Evolutionary conservation across 106 monocot species (phyloP).

Genomic region (Agapanthus africanus): DNA sequence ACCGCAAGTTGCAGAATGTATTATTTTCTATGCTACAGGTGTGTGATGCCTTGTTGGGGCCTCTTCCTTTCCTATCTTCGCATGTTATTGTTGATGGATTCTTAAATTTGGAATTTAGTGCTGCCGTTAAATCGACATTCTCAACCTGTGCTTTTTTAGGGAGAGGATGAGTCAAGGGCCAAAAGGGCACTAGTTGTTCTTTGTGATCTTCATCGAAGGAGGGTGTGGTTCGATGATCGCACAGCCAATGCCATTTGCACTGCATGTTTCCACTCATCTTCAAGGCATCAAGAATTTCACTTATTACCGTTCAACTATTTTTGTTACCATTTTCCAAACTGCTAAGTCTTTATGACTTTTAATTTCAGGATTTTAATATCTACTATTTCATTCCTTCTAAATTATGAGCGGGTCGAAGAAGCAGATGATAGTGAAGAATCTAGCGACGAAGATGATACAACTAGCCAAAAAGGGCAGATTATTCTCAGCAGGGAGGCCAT

Average conservation of each 20-base stretch:
- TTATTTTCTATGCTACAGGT: conserved; percentile 70
- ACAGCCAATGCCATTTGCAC: conserved; percentile 89
- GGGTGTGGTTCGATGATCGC: conserved; percentile 94
- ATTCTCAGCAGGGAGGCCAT: conserved; percentile 67
- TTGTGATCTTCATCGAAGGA: conserved; percentile 91
- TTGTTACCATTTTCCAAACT: neutral
- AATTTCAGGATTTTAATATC: conserved; percentile 75
- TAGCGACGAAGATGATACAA: conserved; percentile 57
- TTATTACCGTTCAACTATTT: neutral
- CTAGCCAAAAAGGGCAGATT: conserved; percentile 40
- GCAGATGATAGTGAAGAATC: conserved; percentile 67
- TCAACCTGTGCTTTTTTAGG: conserved; percentile 17
- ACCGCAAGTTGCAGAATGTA: conserved; percentile 71
- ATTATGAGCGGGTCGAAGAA: conserved; percentile 56
- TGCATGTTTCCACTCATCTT: conserved; percentile 79
- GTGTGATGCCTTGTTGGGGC: neutral
- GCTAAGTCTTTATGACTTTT: neutral
- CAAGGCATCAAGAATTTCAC: conserved; percentile 51
- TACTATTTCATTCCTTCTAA: conserved; percentile 79
- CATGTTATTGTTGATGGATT: no score
- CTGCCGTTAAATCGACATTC: neutral
- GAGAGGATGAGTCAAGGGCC: conserved; percentile 68
- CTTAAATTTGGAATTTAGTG: neutral
- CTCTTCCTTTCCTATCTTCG: neutral
- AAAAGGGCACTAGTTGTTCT: conserved; percentile 68